phyloP scores from a whole-genome alignment of 2,329 filamentous ascomycete genomes.

The Sphaerostilbella broomeana region DNA sequence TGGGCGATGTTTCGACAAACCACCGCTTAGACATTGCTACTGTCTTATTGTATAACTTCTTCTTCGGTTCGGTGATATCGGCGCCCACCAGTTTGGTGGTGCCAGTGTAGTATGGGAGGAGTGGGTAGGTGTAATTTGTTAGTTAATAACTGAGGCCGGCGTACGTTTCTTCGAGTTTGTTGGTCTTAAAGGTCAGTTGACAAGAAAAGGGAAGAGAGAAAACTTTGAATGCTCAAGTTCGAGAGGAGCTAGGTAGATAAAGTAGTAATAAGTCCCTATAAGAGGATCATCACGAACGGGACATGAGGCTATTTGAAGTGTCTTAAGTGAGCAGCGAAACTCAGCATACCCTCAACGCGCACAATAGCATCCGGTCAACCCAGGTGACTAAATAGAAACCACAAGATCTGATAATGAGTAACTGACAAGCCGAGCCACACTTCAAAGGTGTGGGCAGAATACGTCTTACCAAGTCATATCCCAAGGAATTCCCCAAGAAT shows the following conservation, averaged over 20 bases:
- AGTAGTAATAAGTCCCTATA: neutral
- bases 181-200: neutral
- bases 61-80: neutral
- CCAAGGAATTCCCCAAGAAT: constrained; percentile 9
- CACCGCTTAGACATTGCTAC: constrained; percentile 29
- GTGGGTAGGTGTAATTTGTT: neutral
- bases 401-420: constrained; percentile 4
- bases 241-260: neutral
- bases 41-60: constrained; percentile 8
- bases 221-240: neutral
- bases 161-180: neutral
- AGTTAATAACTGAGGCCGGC: too few relatives aligned
- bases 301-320: constrained; percentile 12
- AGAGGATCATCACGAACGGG: too few relatives aligned
- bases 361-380: constrained; percentile 12
- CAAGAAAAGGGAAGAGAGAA: neutral
- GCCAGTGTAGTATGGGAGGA: too few relatives aligned
- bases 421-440: constrained; percentile 11
- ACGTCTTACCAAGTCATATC: neutral
- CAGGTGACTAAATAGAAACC: constrained; percentile 13
- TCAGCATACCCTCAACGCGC: constrained; percentile 5
- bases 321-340: too few relatives aligned
- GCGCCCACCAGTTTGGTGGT: too few relatives aligned
- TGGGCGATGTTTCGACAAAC: constrained; percentile 30
- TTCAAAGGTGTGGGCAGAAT: neutral